phyloP scores from a whole-genome alignment of 768 basidiomycete species.

The Fibroporia radiculosa region DNA sequence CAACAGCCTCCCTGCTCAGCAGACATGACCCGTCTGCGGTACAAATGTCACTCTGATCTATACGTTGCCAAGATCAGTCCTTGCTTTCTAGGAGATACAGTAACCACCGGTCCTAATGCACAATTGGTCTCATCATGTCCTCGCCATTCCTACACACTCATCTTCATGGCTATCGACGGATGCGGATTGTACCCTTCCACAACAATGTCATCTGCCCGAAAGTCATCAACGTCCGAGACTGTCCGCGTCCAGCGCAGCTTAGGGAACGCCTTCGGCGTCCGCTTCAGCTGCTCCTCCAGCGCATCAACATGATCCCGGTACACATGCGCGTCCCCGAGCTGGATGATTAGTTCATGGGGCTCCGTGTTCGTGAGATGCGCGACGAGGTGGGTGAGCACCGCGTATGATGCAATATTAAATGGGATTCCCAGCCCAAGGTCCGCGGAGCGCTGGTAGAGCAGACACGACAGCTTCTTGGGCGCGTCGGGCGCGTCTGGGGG shows the following conservation, averaged over 20 bases:
- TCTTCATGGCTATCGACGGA: conserved; percentile 87
- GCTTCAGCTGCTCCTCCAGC: conserved; percentile 70
- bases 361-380: conserved; percentile 85
- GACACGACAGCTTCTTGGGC: conserved; percentile 77
- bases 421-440: conserved; percentile 96
- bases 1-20: too few species aligned
- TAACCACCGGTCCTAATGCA: too few species aligned
- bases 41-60: too few species aligned
- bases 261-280: conserved; percentile 79
- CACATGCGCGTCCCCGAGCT: conserved; percentile 96
- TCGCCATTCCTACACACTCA: conserved; percentile 64
- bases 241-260: conserved; percentile 66
- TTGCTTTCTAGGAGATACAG: too few species aligned
- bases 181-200: conserved; percentile 85
- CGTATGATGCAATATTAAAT: conserved; percentile 99
- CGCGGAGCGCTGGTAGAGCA: conserved; percentile 97
- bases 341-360: conserved; percentile 86
- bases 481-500: conserved; percentile 33
- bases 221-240: conserved; percentile 70
- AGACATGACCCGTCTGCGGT: too few species aligned
- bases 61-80: too few species aligned
- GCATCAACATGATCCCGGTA: conserved; percentile 89
- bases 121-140: background rate
- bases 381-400: conserved; percentile 95
- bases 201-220: conserved; percentile 70